Percentiles rank a stretch among this genome's conserved stretches.
Evolutionary conservation across 73 alveolate species (phyloP).

Genomic region (Breviolum minutum): DNA sequence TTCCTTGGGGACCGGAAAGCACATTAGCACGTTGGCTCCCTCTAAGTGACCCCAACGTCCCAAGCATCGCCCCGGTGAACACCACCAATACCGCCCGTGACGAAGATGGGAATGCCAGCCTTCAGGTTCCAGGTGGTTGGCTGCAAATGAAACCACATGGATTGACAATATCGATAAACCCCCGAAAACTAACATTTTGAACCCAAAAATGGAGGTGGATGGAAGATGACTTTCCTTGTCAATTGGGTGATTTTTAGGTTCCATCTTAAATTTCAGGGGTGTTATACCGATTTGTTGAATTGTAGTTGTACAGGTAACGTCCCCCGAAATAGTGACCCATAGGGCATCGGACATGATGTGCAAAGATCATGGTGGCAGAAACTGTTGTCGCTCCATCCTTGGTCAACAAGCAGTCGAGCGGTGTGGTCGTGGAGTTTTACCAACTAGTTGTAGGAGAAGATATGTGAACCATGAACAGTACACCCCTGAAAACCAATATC

Average conservation of each 20-base stretch:
- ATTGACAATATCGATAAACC: too few relatives aligned
- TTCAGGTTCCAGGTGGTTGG: background rate
- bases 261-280: background rate
- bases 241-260: background rate
- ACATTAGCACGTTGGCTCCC: too few relatives aligned
- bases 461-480: too few relatives aligned
- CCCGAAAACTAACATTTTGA: too few relatives aligned
- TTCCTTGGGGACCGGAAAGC: too few relatives aligned
- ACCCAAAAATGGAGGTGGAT: too few relatives aligned
- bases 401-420: constrained; percentile 19
- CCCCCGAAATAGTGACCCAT: background rate
- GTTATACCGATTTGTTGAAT: too few relatives aligned
- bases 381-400: constrained; percentile 99
- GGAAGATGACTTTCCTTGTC: too few relatives aligned
- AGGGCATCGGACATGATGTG: constrained; percentile 96
- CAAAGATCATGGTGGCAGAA: constrained; percentile 99
- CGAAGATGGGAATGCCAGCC: constrained; percentile 98
- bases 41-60: constrained; percentile 33
- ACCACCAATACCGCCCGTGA: constrained; percentile 99
- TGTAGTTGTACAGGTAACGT: too few relatives aligned
- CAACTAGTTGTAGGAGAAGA: constrained; percentile 80
- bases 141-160: background rate
- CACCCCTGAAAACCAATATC: too few relatives aligned
- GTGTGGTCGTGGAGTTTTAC: constrained; percentile 89
- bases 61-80: constrained; percentile 98